Conservation (phyloP, 2,329 filamentous ascomycete species). For the Huntiella omanensis region DNA sequence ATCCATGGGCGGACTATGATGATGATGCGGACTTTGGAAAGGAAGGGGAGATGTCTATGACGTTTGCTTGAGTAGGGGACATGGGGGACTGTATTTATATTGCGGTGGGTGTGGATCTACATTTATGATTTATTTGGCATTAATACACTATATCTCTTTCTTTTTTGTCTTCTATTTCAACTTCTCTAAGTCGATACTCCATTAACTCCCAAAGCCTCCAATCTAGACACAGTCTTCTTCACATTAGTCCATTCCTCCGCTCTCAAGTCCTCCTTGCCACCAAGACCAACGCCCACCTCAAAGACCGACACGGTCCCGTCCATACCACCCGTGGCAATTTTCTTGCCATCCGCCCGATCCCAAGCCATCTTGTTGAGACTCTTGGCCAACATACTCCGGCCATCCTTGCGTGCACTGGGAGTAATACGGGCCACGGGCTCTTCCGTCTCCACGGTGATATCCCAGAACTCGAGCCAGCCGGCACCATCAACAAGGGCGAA, state of each 20-base stretch:
- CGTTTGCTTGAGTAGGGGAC: conserved; percentile 41
- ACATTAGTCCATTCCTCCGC: conserved; percentile 85
- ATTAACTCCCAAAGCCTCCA: conserved; percentile 43
- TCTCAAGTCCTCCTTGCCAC: conserved; percentile 66
- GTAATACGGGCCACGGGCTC: conserved; percentile 69
- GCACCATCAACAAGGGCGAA: conserved; percentile 90
- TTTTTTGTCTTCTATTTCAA: not conserved
- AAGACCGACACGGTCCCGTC: conserved; percentile 84
- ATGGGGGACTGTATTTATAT: too few species aligned
- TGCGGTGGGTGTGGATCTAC: too few species aligned
- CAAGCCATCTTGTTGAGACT: conserved; percentile 89
- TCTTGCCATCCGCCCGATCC: conserved; percentile 76
- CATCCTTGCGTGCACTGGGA: conserved; percentile 46
- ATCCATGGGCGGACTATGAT: conserved; percentile 54
- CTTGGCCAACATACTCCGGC: conserved; percentile 53
- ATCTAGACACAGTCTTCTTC: conserved; percentile 66
- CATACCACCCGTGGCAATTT: conserved; percentile 76
- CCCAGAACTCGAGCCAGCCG: conserved; percentile 86
- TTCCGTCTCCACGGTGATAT: conserved; percentile 80
- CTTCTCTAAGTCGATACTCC: conserved; percentile 20
- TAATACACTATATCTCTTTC: not conserved
- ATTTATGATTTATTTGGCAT: too few species aligned
- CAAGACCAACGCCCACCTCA: conserved; percentile 66
- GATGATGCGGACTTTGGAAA: conserved; percentile 43
- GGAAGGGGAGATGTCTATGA: conserved; percentile 63